Evolutionary conservation across 2,329 filamentous ascomycete genomes (phyloP), one percentile per base, ranked within the genome.

Genomic region (Bipolaris oryzae): DNA sequence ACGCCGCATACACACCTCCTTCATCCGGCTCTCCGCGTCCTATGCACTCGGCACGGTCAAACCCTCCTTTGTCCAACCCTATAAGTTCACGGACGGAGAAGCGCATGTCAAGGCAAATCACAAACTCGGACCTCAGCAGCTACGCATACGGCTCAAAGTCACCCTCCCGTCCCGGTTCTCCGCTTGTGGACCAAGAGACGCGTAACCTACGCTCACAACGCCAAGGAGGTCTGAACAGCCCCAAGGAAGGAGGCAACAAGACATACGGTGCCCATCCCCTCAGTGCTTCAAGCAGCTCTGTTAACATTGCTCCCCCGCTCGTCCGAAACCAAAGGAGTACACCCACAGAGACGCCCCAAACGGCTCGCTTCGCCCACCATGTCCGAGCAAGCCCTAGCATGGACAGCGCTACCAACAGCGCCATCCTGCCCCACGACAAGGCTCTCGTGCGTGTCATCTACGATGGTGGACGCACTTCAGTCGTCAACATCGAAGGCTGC

Each of bases 391-490:
- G 90, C 69, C 91, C 90, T 51, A 96, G 91, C 76, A 84, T 94
- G 71, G 93, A 97, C 76, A 89, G 91, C 66, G 87, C 94, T 62
- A 77, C 78, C 1, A 78, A 79, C 60, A 95, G 94, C 84, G 91
- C 91, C 64, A 89, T 89, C 57, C 80, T 97, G 70, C 93, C 93
- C 55, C 85, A 88, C 63, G 91, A 92, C 76, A 92, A 96, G 75
- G 90, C 93, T 57, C 87, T 96, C 58, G 96, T 98, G 62, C 87
- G 93, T 61, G 92, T 97, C 65, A 96, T 98, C 71, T 96, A 91
- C 64, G 95, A 92, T 46, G 91, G 88, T 60, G 95, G 93, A 49
- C 88, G 92, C 60, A 96, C 92, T 45, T 96, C 96, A 72, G 93
- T 97, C 21, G 88, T 99, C 71, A 95, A 95, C 76, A 92, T 98